Evolutionary conservation across 73 alveolate genomes (phyloP).

Genomic region (Tetrahymena borealis): DNA sequence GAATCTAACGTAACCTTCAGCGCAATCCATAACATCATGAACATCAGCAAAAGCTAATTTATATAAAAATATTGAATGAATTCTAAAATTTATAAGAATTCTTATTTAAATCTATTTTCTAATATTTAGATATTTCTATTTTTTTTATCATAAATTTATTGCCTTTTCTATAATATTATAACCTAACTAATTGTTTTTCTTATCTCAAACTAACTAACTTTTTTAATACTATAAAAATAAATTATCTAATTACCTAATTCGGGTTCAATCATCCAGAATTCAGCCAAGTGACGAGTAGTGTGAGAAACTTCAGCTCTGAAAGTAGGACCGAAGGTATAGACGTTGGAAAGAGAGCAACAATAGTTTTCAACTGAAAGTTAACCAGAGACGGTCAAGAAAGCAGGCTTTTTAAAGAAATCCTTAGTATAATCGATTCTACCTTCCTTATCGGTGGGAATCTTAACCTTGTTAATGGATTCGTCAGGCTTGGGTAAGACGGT

Average conservation of each 20-base stretch:
- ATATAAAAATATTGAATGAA: not conserved
- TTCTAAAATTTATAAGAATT: not conserved
- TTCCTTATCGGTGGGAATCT: conserved; percentile 48
- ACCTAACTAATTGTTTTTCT: too few relatives aligned
- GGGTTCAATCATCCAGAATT: conserved; percentile 99
- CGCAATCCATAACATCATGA: conserved; percentile 91
- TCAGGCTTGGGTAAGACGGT: conserved; percentile 71
- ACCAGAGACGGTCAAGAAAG: conserved; percentile 97
- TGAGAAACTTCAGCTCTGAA: conserved; percentile 99
- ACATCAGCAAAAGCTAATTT: conserved; percentile 84
- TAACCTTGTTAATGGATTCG: conserved; percentile 14
- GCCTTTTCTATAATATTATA: too few relatives aligned
- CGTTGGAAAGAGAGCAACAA: conserved; percentile 85
- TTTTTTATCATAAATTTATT: not conserved
- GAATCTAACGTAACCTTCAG: conserved; percentile 96
- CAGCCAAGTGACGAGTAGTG: conserved; percentile 95
- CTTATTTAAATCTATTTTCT: not conserved
- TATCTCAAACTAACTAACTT: too few relatives aligned
- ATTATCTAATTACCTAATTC: conserved; percentile 59
- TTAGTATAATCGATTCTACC: conserved; percentile 84
- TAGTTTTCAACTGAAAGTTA: conserved; percentile 92
- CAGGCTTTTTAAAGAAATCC: conserved; percentile 95
- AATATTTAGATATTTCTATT: not conserved
- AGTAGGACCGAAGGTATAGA: conserved; percentile 99
- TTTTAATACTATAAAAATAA: not conserved